Conservation (phyloP, 2,329 filamentous ascomycete species). For the Drechslerella dactyloides region DNA sequence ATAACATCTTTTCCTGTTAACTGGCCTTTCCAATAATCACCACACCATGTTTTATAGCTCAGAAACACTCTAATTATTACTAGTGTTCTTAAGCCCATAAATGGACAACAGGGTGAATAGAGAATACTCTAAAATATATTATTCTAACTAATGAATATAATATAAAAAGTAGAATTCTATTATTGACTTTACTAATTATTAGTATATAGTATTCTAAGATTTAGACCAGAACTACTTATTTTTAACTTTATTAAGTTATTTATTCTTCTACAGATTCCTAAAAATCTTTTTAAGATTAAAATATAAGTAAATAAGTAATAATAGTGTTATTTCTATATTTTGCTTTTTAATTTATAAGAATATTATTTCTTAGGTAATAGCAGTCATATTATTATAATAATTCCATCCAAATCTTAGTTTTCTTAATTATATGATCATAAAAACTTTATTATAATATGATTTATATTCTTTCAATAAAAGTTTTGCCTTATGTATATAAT, state of each 20-base stretch:
- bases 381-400: constrained; percentile 35
- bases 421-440: constrained; percentile 28
- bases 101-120: constrained; percentile 50
- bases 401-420: constrained; percentile 34
- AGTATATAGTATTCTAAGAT: too few species aligned
- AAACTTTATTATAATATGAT: constrained; percentile 38
- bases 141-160: constrained; percentile 18
- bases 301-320: constrained; percentile 51
- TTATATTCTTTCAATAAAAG: constrained; percentile 42
- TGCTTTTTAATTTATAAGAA: constrained; percentile 45
- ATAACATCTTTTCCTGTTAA: too few species aligned
- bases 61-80: not conserved
- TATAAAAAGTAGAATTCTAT: constrained; percentile 15
- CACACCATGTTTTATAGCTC: not conserved
- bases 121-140: constrained; percentile 13
- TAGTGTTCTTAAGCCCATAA: constrained; percentile 43
- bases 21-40: too few species aligned
- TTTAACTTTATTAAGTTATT: not conserved
- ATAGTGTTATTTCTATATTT: constrained; percentile 25
- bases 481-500: constrained; percentile 42
- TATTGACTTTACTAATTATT: constrained; percentile 20
- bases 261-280: constrained; percentile 34
- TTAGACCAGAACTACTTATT: constrained; percentile 17
- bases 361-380: constrained; percentile 49
- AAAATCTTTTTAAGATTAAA: constrained; percentile 49